phyloP scores from a whole-genome alignment of 2,329 filamentous ascomycete species.

The Geosmithia putterillii region DNA sequence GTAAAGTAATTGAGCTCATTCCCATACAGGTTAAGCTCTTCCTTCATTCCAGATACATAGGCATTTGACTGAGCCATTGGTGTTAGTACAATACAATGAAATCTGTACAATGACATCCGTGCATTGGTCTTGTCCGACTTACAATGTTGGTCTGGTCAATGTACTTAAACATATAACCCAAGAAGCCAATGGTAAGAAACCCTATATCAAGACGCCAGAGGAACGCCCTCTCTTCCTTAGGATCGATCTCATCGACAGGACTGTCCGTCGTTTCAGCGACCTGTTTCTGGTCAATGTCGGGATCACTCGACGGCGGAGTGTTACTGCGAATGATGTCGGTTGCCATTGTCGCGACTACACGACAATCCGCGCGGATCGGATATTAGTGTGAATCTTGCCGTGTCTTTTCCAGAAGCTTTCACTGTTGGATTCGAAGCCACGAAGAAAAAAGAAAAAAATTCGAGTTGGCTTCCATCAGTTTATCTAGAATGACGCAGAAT shows the following conservation, averaged over 20 bases:
- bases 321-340: neutral
- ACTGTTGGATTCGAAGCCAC: too few species aligned
- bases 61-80: conserved; percentile 15
- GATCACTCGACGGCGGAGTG: neutral
- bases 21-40: conserved; percentile 33
- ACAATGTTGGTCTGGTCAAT: conserved; percentile 16
- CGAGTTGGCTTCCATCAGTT: too few species aligned
- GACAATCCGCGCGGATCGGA: too few species aligned
- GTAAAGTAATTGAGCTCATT: conserved; percentile 39
- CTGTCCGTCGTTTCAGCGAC: neutral
- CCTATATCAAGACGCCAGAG: neutral
- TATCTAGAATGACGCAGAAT: too few species aligned
- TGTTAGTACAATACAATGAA: neutral
- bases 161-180: conserved; percentile 12
- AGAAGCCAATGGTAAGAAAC: neutral
- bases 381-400: too few species aligned
- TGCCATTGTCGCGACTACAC: neutral
- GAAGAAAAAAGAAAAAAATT: too few species aligned
- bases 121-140: neutral
- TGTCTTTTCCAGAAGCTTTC: too few species aligned
- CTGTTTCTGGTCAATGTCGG: neutral
- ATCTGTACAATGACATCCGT: neutral
- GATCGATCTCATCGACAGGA: neutral
- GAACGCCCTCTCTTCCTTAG: neutral
- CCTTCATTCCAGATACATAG: conserved; percentile 29